A percentile compares a stretch with the other conserved stretches of the same genome.
Evolutionary conservation across 495 filamentous ascomycete genomes (phyloP).

Genomic region (Neurospora sp.): DNA sequence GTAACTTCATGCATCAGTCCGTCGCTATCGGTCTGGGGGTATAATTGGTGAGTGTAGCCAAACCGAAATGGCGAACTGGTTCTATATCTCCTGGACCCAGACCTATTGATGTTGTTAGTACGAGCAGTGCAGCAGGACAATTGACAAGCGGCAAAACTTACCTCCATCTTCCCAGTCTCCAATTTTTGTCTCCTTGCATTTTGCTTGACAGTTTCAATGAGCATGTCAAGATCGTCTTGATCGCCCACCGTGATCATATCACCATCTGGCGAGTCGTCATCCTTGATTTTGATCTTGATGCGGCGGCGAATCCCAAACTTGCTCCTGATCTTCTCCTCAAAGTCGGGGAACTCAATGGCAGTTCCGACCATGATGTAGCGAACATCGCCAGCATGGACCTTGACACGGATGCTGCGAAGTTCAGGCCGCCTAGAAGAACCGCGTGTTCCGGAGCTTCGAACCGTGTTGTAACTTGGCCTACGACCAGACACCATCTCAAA

Average conservation of each 20-base stretch:
- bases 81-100: conserved; percentile 54
- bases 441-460: conserved; percentile 28
- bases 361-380: conserved; percentile 82
- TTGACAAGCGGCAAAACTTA: conserved; percentile 36
- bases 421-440: conserved; percentile 38
- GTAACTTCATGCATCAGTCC: background rate
- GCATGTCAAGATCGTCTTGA: conserved; percentile 89
- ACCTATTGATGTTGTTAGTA: conserved; percentile 38
- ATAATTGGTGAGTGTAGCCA: background rate
- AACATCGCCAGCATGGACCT: conserved; percentile 87
- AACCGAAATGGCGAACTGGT: background rate
- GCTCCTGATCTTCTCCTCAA: conserved; percentile 64
- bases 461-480: conserved; percentile 29
- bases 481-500: conserved; percentile 69
- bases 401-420: conserved; percentile 63
- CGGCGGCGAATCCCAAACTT: conserved; percentile 68
- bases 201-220: conserved; percentile 55
- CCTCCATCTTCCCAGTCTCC: conserved; percentile 94
- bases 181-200: conserved; percentile 60
- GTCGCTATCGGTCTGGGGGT: background rate
- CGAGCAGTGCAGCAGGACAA: background rate
- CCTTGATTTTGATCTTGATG: conserved; percentile 77
- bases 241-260: conserved; percentile 97
- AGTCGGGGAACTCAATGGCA: conserved; percentile 61
- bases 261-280: conserved; percentile 62